Evolutionary conservation across 2,329 filamentous ascomycete genomes (phyloP), one percentile per base, ranked within the genome.

Genomic region (Plenodomus biglobosus): DNA sequence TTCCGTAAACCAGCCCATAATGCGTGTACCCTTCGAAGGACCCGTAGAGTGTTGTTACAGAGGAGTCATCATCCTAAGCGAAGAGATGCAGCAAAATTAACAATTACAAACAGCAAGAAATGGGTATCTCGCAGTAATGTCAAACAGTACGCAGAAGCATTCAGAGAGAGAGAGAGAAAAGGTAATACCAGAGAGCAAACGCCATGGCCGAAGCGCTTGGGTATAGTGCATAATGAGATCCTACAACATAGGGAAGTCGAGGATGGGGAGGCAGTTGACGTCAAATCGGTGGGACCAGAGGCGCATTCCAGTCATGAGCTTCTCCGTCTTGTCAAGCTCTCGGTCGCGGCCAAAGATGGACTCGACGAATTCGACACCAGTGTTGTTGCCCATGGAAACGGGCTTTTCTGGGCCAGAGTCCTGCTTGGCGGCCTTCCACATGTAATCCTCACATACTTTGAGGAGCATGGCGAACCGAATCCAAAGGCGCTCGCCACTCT

Each of bases 211-310:
- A 59, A 53, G 55, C 58, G 53, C 60, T 55, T 42, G 46, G 57
- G 57, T 47, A 52, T 44, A 54, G 44, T 44, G 36, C 22, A 40
- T 36, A n/a, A 46, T 40, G 48, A 46, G 19, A 50, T 48, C 42
- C 62, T 69, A 71, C 51, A 66, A 66, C 46, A 62, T 63, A 46
- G 81, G 79, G 58, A 78, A 71, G 54, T 78, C 77, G 50, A 97
- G 78, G 61, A 97, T 92, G 21, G 92, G 88, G 65, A 95, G 90
- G 75, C 91, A 96, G 79, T 97, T 96, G 72, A 89, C 90, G 66
- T 96, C 91, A 73, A 96, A 99, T 39, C 92, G 87, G 75, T 95
- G 84, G 72, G 88, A 91, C 90, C 92, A 99, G 30, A 92, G 80
- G 41, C 89, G 84, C 66, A 96, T 86, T 56, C 85, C 85, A 58